Conservation (phyloP, 257 asterid species). For the Ocimum tenuiflorum region DNA sequence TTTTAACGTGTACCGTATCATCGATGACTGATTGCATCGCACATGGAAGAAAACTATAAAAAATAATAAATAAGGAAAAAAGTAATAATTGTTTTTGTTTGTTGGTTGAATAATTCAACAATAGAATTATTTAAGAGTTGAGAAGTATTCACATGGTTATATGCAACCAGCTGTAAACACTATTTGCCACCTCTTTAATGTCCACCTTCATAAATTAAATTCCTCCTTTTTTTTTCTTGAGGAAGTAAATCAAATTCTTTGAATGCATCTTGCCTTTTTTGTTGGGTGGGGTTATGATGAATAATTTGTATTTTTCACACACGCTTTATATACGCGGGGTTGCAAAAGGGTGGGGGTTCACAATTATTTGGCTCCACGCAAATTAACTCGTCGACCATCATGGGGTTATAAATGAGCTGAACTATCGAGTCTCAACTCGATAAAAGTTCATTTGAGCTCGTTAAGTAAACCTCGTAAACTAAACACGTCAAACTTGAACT, state of each 20-base stretch:
- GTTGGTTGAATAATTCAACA: neutral
- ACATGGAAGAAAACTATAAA: constrained; percentile 5
- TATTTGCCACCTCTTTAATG: neutral
- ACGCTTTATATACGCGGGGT: neutral
- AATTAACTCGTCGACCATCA: too few relatives aligned
- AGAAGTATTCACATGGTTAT: neutral
- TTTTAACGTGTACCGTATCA: neutral
- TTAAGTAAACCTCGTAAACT: too few relatives aligned
- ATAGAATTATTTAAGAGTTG: constrained; percentile 1
- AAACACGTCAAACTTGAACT: too few relatives aligned
- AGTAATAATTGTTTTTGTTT: too few relatives aligned
- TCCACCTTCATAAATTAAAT: neutral
- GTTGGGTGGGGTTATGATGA: neutral
- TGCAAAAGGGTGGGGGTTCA: neutral
- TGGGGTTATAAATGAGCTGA: too few relatives aligned
- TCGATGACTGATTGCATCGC: constrained; percentile 1
- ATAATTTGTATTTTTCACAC: neutral
- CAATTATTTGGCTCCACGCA: neutral
- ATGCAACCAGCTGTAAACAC: constrained; percentile 6
- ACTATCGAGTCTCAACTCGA: too few relatives aligned
- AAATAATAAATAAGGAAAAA: neutral
- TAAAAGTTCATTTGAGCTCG: too few relatives aligned
- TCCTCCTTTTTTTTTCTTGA: too few relatives aligned
- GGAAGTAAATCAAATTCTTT: neutral
- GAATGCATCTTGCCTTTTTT: neutral